Percentiles rank a stretch among this genome's conserved stretches.
phyloP scores from a whole-genome alignment of 305 asterid genomes.

The Rubia tinctorum region DNA sequence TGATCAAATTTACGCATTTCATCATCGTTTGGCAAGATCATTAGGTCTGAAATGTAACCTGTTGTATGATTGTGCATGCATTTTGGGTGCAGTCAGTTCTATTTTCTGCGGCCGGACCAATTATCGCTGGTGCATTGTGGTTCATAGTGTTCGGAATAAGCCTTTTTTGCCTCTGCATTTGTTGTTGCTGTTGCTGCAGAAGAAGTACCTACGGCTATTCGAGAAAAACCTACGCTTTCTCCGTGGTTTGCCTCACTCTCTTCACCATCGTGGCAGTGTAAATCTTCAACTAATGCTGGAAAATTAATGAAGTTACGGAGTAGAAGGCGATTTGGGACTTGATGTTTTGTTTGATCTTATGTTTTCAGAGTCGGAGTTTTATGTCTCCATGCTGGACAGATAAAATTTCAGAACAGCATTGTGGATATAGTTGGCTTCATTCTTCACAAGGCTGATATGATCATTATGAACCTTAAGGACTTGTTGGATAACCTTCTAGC shows the following conservation, averaged over 20 bases:
- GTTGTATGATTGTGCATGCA: background rate
- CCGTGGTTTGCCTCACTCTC: slow-evolving; percentile 21
- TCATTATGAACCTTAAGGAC: slow-evolving; percentile 18
- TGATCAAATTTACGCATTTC: no score
- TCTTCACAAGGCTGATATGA: slow-evolving; percentile 20
- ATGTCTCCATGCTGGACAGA: slow-evolving; percentile 20
- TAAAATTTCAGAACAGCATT: slow-evolving; percentile 27
- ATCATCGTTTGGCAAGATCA: no score
- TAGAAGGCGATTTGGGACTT: background rate
- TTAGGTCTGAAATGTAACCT: no score
- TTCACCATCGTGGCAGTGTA: slow-evolving; percentile 30
- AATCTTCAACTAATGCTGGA: background rate
- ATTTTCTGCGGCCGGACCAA: slow-evolving; percentile 27
- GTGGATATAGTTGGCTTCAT: slow-evolving; percentile 17
- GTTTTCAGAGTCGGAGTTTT: slow-evolving; percentile 22
- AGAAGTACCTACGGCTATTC: slow-evolving; percentile 28
- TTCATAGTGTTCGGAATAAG: slow-evolving; percentile 27
- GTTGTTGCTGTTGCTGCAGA: slow-evolving; percentile 27
- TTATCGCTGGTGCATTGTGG: slow-evolving; percentile 23
- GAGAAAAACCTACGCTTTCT: slow-evolving; percentile 20
- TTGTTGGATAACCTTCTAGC: slow-evolving; percentile 17
- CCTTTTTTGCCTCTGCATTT: slow-evolving; percentile 23
- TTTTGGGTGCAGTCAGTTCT: slow-evolving; percentile 29
- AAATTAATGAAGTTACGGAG: background rate
- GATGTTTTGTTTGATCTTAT: slow-evolving; percentile 1